These are phyloP conservation scores for Metschnikowia continentalis DNA, from an alignment of 805 yeast species.

Conservation along the genomic window DNA sequence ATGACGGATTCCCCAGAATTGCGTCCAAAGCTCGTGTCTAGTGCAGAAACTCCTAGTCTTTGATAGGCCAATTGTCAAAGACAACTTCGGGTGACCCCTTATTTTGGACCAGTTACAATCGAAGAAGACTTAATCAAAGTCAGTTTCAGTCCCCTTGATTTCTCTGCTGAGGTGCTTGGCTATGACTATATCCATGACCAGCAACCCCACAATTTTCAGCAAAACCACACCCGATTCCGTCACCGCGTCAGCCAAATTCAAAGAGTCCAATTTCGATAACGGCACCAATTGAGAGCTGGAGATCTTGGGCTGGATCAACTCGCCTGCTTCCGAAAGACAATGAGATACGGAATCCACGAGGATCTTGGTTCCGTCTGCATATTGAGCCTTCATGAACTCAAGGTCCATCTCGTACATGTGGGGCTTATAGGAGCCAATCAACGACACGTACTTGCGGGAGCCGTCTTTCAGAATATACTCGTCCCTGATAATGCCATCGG, in stretches of 20 bases:
- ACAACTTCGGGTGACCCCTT: no score
- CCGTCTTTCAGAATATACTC: constrained; percentile 28
- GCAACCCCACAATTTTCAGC: constrained; percentile 57
- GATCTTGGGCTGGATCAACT: constrained; percentile 47
- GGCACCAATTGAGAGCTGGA: constrained; percentile 40
- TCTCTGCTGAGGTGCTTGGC: constrained; percentile 39
- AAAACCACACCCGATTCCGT: constrained; percentile 31
- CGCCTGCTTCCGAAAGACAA: constrained; percentile 60
- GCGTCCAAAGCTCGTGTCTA: no score
- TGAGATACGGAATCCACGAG: constrained; percentile 60
- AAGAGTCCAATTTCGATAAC: constrained; percentile 32
- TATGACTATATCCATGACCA: constrained; percentile 59
- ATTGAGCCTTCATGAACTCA: constrained; percentile 29
- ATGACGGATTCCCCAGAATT: no score
- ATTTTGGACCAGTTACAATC: no score
- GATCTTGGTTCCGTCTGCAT: constrained; percentile 38
- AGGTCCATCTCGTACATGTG: constrained; percentile 60
- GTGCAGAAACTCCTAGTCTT: no score
- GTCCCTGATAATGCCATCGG: constrained; percentile 41
- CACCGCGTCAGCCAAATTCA: background rate
- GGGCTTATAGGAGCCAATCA: constrained; percentile 67
- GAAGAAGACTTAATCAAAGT: background rate
- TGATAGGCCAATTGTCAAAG: no score
- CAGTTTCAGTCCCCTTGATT: constrained; percentile 11
- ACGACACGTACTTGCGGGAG: constrained; percentile 40